phyloP scores from a whole-genome alignment of 108 stramenopile genomes.

The Asterionellopsis glacialis region DNA sequence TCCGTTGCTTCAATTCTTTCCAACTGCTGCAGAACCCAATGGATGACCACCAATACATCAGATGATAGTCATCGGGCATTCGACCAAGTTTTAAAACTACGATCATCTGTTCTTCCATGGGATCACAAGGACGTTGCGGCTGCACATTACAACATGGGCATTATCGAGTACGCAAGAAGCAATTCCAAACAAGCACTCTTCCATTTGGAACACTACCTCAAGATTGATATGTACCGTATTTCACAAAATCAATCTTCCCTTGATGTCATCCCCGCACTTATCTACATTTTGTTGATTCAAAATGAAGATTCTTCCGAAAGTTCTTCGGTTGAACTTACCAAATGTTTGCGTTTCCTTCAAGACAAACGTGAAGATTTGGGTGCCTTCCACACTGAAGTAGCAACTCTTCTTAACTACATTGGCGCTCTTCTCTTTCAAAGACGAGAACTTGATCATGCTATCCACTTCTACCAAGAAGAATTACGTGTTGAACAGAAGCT shows the following conservation, averaged over 20 bases:
- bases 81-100: slow-evolving; percentile 25
- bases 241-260: slow-evolving; percentile 6
- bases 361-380: slow-evolving; percentile 34
- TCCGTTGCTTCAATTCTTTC: slow-evolving; percentile 30
- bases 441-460: slow-evolving; percentile 30
- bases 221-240: background rate
- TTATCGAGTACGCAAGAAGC: slow-evolving; percentile 22
- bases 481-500: slow-evolving; percentile 30
- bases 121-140: slow-evolving; percentile 39
- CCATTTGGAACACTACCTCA: slow-evolving; percentile 35
- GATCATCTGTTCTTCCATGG: slow-evolving; percentile 16
- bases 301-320: slow-evolving; percentile 33
- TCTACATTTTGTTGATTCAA: slow-evolving; percentile 31
- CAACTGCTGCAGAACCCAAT: slow-evolving; percentile 38
- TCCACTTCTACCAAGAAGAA: slow-evolving; percentile 42
- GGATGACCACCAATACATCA: slow-evolving; percentile 25
- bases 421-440: slow-evolving; percentile 44
- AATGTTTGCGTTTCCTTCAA: slow-evolving; percentile 32
- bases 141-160: slow-evolving; percentile 38
- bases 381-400: slow-evolving; percentile 20
- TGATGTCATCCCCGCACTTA: slow-evolving; percentile 34
- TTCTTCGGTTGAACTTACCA: slow-evolving; percentile 29
- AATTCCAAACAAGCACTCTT: slow-evolving; percentile 15
- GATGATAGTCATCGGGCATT: slow-evolving; percentile 16
- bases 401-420: slow-evolving; percentile 39